These are phyloP conservation scores for Annulohypoxylon moriforme DNA, from an alignment of 495 filamentous ascomycete species.

Conservation along the genomic window DNA sequence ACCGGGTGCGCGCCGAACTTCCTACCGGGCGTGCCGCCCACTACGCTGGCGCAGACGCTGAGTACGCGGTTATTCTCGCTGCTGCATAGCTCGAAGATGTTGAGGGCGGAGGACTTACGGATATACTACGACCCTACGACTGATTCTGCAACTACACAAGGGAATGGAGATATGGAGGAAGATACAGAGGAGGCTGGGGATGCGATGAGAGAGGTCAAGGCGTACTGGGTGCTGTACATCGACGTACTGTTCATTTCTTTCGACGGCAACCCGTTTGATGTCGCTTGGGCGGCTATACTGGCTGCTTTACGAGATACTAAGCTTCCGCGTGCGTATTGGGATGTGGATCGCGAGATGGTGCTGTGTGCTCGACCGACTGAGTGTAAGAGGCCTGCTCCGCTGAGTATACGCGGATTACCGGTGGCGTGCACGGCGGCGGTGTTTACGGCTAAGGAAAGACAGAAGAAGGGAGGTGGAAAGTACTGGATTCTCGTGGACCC, in stretches of 20 bases:
- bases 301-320: constrained; percentile 83
- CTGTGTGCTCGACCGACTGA: constrained; percentile 70
- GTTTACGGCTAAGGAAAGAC: constrained; percentile 73
- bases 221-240: constrained; percentile 94
- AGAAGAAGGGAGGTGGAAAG: constrained; percentile 60
- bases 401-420: constrained; percentile 71
- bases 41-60: constrained; percentile 81
- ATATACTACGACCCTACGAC: constrained; percentile 70
- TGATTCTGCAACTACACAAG: constrained; percentile 34
- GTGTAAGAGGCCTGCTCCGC: constrained; percentile 56
- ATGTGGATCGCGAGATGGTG: constrained; percentile 80
- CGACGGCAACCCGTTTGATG: constrained; percentile 91
- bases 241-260: constrained; percentile 90
- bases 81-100: constrained; percentile 72
- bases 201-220: constrained; percentile 69
- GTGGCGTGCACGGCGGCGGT: constrained; percentile 79
- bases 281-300: constrained; percentile 84
- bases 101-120: constrained; percentile 70
- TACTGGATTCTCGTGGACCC: constrained; percentile 87
- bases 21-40: constrained; percentile 84
- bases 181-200: constrained; percentile 46
- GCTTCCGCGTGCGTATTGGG: constrained; percentile 87
- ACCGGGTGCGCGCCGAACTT: constrained; percentile 90
- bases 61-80: constrained; percentile 80
- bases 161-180: constrained; percentile 51